A percentile compares a stretch with the other conserved stretches of the same genome.
Evolutionary conservation across 768 basidiomycete species (phyloP).

Genomic region (Nevesoporus exiguus): DNA sequence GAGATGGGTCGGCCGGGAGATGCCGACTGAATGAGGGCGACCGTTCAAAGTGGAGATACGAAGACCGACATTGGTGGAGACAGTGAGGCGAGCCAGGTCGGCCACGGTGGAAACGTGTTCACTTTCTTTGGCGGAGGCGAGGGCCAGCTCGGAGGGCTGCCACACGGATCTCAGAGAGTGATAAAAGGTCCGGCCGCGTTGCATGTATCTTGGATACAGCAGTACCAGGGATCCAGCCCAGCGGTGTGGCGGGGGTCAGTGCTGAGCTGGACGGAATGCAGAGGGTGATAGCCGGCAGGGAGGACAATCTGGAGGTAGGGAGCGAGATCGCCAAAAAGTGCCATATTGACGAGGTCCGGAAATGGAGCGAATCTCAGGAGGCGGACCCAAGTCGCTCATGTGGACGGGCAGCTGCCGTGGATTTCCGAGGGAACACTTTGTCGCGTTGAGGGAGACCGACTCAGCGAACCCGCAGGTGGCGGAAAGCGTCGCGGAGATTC

Average conservation of each 20-base stretch:
- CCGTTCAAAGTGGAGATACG: slow-evolving; percentile 23
- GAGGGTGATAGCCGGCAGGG: slow-evolving; percentile 12
- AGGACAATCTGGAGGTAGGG: slow-evolving; percentile 7
- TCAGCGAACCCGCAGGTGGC: slow-evolving; percentile 20
- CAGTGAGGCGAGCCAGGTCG: slow-evolving; percentile 14
- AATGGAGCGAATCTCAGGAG: slow-evolving; percentile 26
- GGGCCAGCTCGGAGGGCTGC: background rate
- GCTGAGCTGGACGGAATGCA: background rate
- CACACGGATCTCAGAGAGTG: slow-evolving; percentile 15
- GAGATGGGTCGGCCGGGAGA: slow-evolving; percentile 8
- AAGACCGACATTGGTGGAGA: slow-evolving; percentile 7
- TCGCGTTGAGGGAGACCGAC: background rate
- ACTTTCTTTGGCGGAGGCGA: background rate
- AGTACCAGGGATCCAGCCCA: background rate
- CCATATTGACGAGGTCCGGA: slow-evolving; percentile 22
- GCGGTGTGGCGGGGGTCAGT: background rate
- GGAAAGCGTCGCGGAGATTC: slow-evolving; percentile 29
- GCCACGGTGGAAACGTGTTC: slow-evolving; percentile 7
- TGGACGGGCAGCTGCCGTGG: slow-evolving; percentile 17
- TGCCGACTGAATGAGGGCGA: slow-evolving; percentile 30
- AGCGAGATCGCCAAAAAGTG: slow-evolving; percentile 22
- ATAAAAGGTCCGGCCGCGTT: slow-evolving; percentile 12
- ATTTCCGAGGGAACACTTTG: slow-evolving; percentile 12
- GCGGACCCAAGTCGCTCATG: slow-evolving; percentile 17
- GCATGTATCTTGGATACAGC: slow-evolving; percentile 12